phyloP scores from a whole-genome alignment of 768 basidiomycete genomes.

The Trametopsis cervina region DNA sequence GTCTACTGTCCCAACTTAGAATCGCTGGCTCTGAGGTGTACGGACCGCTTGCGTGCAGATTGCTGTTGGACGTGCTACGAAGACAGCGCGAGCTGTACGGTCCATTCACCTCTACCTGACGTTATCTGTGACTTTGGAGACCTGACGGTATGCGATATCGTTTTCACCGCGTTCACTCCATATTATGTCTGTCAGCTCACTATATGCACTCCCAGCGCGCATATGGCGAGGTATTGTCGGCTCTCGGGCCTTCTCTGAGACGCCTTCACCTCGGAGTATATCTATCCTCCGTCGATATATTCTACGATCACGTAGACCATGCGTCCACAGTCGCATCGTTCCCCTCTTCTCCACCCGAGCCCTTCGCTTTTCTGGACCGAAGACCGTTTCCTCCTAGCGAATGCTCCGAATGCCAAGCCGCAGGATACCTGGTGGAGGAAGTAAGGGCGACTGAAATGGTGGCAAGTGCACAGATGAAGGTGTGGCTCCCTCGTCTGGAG shows the following conservation, averaged over 20 bases:
- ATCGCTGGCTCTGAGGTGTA: slow-evolving; percentile 49
- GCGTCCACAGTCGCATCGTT: neutral
- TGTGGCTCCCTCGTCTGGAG: slow-evolving; percentile 35
- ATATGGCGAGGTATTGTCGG: slow-evolving; percentile 37
- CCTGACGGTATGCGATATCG: slow-evolving; percentile 45
- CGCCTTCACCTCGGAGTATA: slow-evolving; percentile 56
- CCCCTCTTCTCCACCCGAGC: neutral
- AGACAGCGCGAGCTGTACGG: slow-evolving; percentile 44
- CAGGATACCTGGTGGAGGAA: slow-evolving; percentile 9
- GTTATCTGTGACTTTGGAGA: slow-evolving; percentile 33
- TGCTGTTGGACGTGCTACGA: slow-evolving; percentile 65
- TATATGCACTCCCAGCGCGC: slow-evolving; percentile 27
- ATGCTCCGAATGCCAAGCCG: slow-evolving; percentile 31
- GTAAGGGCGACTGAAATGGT: slow-evolving; percentile 40
- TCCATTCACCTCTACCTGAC: slow-evolving; percentile 61
- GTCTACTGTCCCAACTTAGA: slow-evolving; percentile 37
- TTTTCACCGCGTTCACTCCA: neutral
- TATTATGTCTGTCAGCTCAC: neutral
- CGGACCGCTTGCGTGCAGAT: slow-evolving; percentile 46
- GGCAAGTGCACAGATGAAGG: slow-evolving; percentile 40
- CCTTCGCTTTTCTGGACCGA: neutral
- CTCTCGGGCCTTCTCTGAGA: slow-evolving; percentile 36
- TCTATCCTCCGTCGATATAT: slow-evolving; percentile 46
- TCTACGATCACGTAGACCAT: slow-evolving; percentile 37
- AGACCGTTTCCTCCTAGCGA: slow-evolving; percentile 21